Base-by-base conservation (phyloP, 768 basidiomycete genomes). In the Tricholoma terreum region DNA sequence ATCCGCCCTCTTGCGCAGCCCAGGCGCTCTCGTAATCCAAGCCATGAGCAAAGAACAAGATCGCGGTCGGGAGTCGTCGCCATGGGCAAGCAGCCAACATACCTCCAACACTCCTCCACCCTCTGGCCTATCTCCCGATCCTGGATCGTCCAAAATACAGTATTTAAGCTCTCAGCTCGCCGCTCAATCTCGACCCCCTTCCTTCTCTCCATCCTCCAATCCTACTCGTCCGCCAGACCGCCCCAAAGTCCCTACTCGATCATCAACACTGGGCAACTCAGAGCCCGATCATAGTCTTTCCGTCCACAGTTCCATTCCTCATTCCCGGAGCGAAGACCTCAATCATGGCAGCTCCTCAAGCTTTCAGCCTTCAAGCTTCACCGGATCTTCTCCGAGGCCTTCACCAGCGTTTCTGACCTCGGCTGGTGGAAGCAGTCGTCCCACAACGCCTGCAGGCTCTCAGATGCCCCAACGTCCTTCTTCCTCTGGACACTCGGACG, bases 291-390 rank as follows among this genome's bases (percentile, higher is more conserved):
- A 80, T 65, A 77, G 75, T 67, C 74, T 78, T 67, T 65, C 74
- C 54, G 61, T 71, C 68, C 70, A 70, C 63, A 58, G 62, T 57
- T 64, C 69, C 43, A 55, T 65, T 43, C 72, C 81, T 57, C 83
- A 87, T 67, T 75, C 86, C 57, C 84, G 80, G 54, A 91, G 89
- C 73, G 82, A 87, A 65, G 89, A 90, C 74, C 75, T 89, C 52
- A 87, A 83, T 70, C 89, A 90, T 69, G 64, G 71, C 46, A 62
- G 56, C 35, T 61, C 68, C 24, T 65, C 69, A 34, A 66, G 63
- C 57, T 67, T 61, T 64, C 63, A 67, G 67, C 46, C 64, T 63
- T 46, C 66, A 52, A 55, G 57, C 34, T 52, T 63, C 58, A 50
- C 63, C 60, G 66, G 68, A 71, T 71, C 69, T 61, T 77, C 80